Evolutionary conservation across 2,329 filamentous ascomycete species (phyloP), one percentile per base, ranked within the genome.

Genomic region (Phymatotrichopsis omnivora): DNA sequence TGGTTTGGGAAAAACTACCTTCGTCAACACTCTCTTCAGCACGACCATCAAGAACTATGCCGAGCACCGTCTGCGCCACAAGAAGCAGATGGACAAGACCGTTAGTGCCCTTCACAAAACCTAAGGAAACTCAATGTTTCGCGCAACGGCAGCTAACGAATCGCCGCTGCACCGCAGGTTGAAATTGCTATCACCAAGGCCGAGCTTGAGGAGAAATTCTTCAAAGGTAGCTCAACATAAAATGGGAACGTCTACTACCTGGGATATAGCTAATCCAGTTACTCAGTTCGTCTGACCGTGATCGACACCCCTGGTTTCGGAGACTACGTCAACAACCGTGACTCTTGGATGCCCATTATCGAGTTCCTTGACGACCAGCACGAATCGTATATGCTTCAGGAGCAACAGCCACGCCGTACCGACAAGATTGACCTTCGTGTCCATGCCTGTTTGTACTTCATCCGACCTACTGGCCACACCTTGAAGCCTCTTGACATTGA

Each of bases 11-110:
- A 98, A 98, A 78, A 98, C 93, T 20, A 98, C 91, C 62, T 98
- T 98, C 71, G 96, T 98, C 79, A 98, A 98, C 80, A 98, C 91
- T 50, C 80, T 98, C 52, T 98, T 98, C 76, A 98, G 91, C 54
- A 98, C 93, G 58, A 98, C 91, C 61, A 98, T 98, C 78, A 98
- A 98, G 77, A 98, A 96, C 77, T 98, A 98, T 68, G 91, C 91
- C 76, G 91, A 98, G 69, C 89, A 98, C 78, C 94, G 94, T 76
- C 84, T 86, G 69, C 85, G 91, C 64, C 91, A 98, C 69, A 85
- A 91, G 71, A 98, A 98, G 79, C 91, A 98, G 74, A 78, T 96
- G 59, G 91, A 98, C 73, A 96, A 96, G 78, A 98, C 91, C 8
- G 91, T 56, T 43, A n/a, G 38, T 44, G 27, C 25, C 10, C 36